Conservation (phyloP, 331 rosid species). For the Quercus tomentella region DNA sequence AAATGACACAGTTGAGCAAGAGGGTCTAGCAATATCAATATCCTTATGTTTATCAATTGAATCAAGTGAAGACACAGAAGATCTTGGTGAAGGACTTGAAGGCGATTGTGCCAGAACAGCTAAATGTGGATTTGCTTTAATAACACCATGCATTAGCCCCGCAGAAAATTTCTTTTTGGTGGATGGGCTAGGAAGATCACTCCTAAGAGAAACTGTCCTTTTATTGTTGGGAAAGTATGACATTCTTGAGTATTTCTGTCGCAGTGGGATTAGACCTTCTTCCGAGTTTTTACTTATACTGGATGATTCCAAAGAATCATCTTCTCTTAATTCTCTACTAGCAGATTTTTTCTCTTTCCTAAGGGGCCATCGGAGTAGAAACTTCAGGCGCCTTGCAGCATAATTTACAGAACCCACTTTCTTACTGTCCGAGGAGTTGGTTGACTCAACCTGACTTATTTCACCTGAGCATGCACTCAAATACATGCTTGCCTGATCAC, state of each 20-base stretch:
- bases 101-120: conserved; percentile 27
- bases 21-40: conserved; percentile 24
- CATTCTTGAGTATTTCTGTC: conserved; percentile 54
- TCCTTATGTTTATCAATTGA: conserved; percentile 37
- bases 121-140: conserved; percentile 51
- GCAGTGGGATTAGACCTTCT: conserved; percentile 51
- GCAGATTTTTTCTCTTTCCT: conserved; percentile 43
- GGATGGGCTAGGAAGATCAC: conserved; percentile 56
- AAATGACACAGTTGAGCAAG: conserved; percentile 28
- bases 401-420: conserved; percentile 37
- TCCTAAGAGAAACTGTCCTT: conserved; percentile 40
- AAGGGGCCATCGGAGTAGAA: conserved; percentile 60
- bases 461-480: conserved; percentile 40
- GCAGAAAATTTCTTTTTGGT: conserved; percentile 58
- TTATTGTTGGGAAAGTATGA: conserved; percentile 56
- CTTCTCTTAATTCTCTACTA: conserved; percentile 32
- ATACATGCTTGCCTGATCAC: conserved; percentile 36
- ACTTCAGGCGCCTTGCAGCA: conserved; percentile 50
- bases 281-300: conserved; percentile 30
- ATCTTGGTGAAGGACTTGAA: conserved; percentile 29
- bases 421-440: conserved; percentile 35
- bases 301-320: conserved; percentile 37
- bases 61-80: conserved; percentile 43
- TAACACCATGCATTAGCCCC: conserved; percentile 80
- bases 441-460: conserved; percentile 33